Conservation (phyloP, 78 protist species). For the Dictyostelium capitatum region DNA sequence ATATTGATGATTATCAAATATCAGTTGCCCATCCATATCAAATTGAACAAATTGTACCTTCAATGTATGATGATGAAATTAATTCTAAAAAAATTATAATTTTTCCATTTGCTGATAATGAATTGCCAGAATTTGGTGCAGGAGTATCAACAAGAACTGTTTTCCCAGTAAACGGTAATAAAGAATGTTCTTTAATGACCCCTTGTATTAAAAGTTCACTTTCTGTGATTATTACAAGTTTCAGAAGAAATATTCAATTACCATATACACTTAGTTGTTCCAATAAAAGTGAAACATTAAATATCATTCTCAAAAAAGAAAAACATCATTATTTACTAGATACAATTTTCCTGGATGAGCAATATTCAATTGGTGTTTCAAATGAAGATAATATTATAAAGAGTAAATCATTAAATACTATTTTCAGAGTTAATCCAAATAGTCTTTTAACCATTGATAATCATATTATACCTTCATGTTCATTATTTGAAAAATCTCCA, state of each 20-base stretch:
- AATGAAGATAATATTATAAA: not conserved
- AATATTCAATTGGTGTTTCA: not conserved
- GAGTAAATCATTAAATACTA: not conserved
- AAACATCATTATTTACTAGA: not conserved
- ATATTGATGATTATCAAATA: not conserved
- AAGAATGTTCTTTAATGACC: too few species aligned
- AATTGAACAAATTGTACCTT: not conserved
- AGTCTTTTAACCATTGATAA: not conserved
- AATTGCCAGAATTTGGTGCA: too few species aligned
- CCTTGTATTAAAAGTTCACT: not conserved
- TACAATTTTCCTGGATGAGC: not conserved
- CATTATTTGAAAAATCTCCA: not conserved
- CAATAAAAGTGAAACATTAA: not conserved
- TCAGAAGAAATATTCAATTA: not conserved
- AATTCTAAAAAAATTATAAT: not conserved
- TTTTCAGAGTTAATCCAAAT: conserved; percentile 3
- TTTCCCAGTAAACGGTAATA: not conserved
- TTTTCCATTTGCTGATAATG: too few species aligned
- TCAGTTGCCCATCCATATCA: not conserved
- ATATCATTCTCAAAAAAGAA: not conserved
- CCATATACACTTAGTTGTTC: not conserved
- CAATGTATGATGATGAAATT: not conserved
- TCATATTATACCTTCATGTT: not conserved
- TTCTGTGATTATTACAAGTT: not conserved
- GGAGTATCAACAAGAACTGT: not conserved